A percentile compares a stretch with the other conserved stretches of the same genome.
Conservation (phyloP, 2,329 filamentous ascomycete genomes). For the Verticillium klebahnii region DNA sequence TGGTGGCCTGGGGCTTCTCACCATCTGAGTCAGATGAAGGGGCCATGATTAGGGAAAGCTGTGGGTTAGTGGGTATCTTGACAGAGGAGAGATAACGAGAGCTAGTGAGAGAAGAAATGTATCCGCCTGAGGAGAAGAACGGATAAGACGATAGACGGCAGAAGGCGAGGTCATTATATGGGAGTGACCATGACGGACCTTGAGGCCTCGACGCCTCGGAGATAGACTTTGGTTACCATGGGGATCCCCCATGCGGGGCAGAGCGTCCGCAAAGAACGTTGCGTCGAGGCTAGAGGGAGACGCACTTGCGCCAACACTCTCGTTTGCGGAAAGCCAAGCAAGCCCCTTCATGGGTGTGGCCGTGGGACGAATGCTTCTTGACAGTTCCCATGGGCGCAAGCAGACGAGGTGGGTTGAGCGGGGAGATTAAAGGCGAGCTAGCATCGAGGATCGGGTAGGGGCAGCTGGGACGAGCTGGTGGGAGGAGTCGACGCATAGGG, state of each 20-base stretch:
- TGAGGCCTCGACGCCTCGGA: neutral
- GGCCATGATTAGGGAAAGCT: neutral
- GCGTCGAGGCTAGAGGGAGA: neutral
- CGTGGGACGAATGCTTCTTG: neutral
- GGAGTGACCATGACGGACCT: neutral
- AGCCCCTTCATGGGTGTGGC: neutral
- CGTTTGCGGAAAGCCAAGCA: neutral
- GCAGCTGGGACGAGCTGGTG: neutral
- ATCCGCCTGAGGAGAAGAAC: neutral
- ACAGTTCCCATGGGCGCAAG: neutral
- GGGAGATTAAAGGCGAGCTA: neutral
- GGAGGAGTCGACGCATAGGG: neutral
- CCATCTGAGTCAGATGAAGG: neutral
- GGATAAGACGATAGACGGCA: neutral
- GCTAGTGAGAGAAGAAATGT: neutral
- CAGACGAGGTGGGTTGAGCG: neutral
- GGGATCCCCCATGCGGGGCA: neutral
- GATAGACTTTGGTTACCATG: neutral
- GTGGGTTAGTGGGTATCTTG: neutral
- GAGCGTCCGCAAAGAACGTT: neutral
- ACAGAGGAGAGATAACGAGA: neutral
- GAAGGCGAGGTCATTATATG: neutral
- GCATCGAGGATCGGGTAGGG: neutral
- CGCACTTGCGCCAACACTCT: neutral
- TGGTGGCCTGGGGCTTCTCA: neutral